A percentile compares a stretch with the other conserved stretches of the same genome.
Evolutionary conservation across 2,329 filamentous ascomycete species (phyloP).

Genomic region (Phyllosticta citribraziliensis): DNA sequence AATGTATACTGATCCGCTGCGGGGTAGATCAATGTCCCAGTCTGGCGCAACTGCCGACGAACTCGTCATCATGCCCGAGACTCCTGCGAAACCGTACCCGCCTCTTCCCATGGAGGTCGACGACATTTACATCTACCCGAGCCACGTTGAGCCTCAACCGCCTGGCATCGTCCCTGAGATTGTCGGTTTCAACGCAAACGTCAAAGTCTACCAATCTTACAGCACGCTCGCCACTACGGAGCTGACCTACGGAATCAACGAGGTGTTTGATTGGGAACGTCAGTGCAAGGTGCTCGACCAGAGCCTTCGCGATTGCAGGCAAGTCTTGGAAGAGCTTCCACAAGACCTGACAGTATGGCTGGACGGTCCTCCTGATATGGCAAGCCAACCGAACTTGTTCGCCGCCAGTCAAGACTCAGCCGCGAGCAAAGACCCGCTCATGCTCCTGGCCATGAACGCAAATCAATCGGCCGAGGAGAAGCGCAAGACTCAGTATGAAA

Average conservation of each 20-base stretch:
- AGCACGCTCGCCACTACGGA: slow-evolving; percentile 70
- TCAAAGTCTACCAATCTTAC: slow-evolving; percentile 72
- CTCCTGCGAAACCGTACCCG: slow-evolving; percentile 65
- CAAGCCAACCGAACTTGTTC: slow-evolving; percentile 8
- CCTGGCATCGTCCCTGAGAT: slow-evolving; percentile 58
- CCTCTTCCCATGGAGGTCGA: slow-evolving; percentile 74
- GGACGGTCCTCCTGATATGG: slow-evolving; percentile 26
- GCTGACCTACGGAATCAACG: slow-evolving; percentile 69
- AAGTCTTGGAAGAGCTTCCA: slow-evolving; percentile 57
- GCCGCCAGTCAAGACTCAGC: slow-evolving; percentile 16
- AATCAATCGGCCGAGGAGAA: slow-evolving; percentile 26
- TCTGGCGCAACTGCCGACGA: slow-evolving; percentile 63
- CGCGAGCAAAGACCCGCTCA: slow-evolving; percentile 12
- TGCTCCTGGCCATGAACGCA: slow-evolving; percentile 16
- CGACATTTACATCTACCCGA: slow-evolving; percentile 66
- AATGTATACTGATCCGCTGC: slow-evolving; percentile 3
- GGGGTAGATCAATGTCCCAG: slow-evolving; percentile 60
- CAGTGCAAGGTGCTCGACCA: slow-evolving; percentile 65
- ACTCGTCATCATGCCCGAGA: slow-evolving; percentile 66
- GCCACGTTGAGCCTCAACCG: slow-evolving; percentile 61
- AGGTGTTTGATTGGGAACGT: slow-evolving; percentile 65
- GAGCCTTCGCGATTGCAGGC: slow-evolving; percentile 60
- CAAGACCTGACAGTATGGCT: slow-evolving; percentile 53
- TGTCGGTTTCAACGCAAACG: slow-evolving; percentile 71
- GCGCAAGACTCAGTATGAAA: slow-evolving; percentile 62